Evolutionary conservation across 306 rosid species (phyloP), one percentile per base, ranked within the genome.

Genomic region (Pyrus bretschneideri): DNA sequence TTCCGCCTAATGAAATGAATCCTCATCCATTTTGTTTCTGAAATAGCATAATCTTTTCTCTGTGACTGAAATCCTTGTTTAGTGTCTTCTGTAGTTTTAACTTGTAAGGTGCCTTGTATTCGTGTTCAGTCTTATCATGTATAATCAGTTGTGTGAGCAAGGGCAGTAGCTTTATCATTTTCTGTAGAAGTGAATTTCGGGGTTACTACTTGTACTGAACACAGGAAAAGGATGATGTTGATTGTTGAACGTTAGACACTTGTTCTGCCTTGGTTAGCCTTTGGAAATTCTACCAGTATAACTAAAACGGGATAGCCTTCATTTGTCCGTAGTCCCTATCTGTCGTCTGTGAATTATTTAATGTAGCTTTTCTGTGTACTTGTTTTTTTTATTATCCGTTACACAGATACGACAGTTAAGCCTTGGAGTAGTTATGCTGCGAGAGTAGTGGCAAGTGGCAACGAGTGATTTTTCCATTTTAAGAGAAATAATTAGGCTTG

Each of bases 181-280:
- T 11, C 22, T 42, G n/a, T 42, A 1, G 72, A 69, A 59, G 7
- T 70, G 62, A 63, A 72, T 70, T 69, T 67, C 33, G 49, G 58
- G 66, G 33, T 71, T 86, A 29, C 78, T 35, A 69, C 67, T 80
- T 70, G 61, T 70, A 49, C 27, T 18, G 76, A 70, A 73, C 71
- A 42, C 66, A 44, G 49, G 22, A 3, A 52, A 54, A 73, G 49
- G 76, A 59, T 78, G 71, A 72, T 71, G 27, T 74, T 68, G 58
- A 31, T 15, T 79, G 67, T 74, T 66, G 70, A 31, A 14, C 19
- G 55, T 45, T 57, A 58, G 71, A 18, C 25, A 29, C 31, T 61
- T 44, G 69, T 17, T 73, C 45, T 19, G 60, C 46, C 30, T 27
- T 74, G n/a, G 57, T 59, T 30, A 35, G 38, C 22, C 35, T 61